These are phyloP conservation scores for Aquilaria agallochum DNA, from an alignment of 441 rosid species.

Conservation along the genomic window DNA sequence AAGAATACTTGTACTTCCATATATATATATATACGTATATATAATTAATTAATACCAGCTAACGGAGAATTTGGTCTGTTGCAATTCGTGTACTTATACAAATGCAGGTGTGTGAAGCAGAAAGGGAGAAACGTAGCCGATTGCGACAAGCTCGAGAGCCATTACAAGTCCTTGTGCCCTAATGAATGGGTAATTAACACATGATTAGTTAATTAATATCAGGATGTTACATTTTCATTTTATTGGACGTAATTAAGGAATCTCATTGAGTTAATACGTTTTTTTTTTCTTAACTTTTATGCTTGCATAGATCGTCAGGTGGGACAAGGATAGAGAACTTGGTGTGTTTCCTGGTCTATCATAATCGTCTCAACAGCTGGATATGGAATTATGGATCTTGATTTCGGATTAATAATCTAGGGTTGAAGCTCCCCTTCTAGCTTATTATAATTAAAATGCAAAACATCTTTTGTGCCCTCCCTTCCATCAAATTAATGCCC, in stretches of 20 bases:
- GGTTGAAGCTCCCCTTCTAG: no score
- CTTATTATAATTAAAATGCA: no score
- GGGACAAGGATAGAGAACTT: slow-evolving; percentile 14
- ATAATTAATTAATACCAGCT: not conserved
- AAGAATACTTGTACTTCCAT: not conserved
- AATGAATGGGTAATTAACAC: slow-evolving; percentile 24
- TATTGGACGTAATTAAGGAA: not conserved
- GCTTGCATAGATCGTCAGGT: slow-evolving; percentile 18
- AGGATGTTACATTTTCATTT: not conserved
- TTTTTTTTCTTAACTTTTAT: not conserved
- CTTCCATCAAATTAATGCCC: no score
- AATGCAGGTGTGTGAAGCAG: slow-evolving; percentile 24
- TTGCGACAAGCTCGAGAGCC: slow-evolving; percentile 24
- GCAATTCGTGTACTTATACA: not conserved
- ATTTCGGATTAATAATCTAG: no score
- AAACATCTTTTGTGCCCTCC: no score
- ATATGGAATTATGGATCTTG: no score
- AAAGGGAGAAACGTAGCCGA: slow-evolving; percentile 21
- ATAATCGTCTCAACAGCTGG: no score
- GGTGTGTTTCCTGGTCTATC: slow-evolving; percentile 9
- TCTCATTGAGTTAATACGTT: not conserved
- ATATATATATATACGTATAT: no score
- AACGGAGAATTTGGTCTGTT: not conserved
- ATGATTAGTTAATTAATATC: not conserved
- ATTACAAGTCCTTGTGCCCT: slow-evolving; percentile 29